Conservation (phyloP, 108 stramenopile genomes). For the Bacterosira constricta region DNA sequence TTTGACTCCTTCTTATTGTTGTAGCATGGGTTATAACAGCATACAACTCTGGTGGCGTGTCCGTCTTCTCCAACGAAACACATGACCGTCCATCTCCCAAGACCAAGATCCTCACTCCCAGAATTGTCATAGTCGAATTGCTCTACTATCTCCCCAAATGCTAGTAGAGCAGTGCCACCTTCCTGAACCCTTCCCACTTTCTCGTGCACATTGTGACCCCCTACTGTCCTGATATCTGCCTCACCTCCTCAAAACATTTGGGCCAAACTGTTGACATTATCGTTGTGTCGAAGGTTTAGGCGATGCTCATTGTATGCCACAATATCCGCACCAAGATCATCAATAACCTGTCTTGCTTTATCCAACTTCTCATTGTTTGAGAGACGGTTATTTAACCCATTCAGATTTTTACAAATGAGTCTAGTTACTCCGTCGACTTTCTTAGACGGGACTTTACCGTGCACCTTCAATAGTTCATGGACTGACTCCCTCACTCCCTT, state of each 20-base stretch:
- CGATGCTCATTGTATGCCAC: conserved; percentile 9
- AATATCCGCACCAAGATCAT: conserved; percentile 6
- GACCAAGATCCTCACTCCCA: neutral
- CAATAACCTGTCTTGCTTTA: neutral
- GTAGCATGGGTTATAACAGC: conserved; percentile 3
- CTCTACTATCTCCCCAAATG: neutral
- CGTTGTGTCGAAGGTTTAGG: conserved; percentile 2
- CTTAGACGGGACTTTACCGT: neutral
- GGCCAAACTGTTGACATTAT: neutral
- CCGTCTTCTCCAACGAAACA: neutral
- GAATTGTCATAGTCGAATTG: neutral
- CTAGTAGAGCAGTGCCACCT: neutral
- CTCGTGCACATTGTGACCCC: conserved; percentile 9
- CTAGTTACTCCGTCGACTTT: neutral
- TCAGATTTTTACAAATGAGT: neutral
- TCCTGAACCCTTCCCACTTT: neutral
- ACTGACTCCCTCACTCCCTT: neutral
- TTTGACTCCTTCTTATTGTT: neutral
- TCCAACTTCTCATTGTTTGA: conserved; percentile 1
- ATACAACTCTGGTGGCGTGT: neutral
- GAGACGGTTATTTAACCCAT: neutral
- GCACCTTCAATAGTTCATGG: neutral
- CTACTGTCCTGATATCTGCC: neutral
- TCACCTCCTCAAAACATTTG: conserved; percentile 20
- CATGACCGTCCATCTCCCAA: neutral